These are phyloP conservation scores for Trichocomaceae sp. DNA, from an alignment of 2,329 filamentous ascomycete species.

Conservation along the genomic window DNA sequence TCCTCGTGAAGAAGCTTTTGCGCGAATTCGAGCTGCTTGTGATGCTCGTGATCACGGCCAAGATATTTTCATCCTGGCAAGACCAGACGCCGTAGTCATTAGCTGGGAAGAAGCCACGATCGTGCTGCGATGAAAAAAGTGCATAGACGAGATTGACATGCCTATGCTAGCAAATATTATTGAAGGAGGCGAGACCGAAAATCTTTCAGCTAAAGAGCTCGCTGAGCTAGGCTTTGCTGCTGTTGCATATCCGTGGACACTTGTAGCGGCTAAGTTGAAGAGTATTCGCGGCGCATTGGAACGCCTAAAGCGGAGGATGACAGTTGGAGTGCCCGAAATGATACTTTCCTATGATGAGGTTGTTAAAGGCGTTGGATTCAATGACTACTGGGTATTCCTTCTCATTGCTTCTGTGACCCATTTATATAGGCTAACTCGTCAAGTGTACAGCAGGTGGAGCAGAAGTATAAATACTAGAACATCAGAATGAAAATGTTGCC, in stretches of 20 bases:
- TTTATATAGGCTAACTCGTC: too few species aligned
- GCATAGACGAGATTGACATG: slow-evolving; percentile 31
- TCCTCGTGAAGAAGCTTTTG: slow-evolving; percentile 19
- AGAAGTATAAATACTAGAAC: too few species aligned
- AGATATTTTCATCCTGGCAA: slow-evolving; percentile 29
- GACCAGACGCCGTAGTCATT: slow-evolving; percentile 23
- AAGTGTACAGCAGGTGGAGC: too few species aligned
- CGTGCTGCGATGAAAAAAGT: slow-evolving; percentile 31
- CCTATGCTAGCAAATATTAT: slow-evolving; percentile 42
- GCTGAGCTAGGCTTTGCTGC: slow-evolving; percentile 32
- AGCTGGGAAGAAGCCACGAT: slow-evolving; percentile 35
- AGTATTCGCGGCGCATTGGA: slow-evolving; percentile 23
- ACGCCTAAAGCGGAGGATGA: slow-evolving; percentile 38
- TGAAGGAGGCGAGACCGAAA: slow-evolving; percentile 38
- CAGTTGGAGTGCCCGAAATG: slow-evolving; percentile 36
- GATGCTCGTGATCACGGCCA: slow-evolving; percentile 22
- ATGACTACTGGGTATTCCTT: slow-evolving; percentile 26
- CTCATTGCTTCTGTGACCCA: too few species aligned
- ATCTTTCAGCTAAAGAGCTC: slow-evolving; percentile 33
- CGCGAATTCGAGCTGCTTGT: slow-evolving; percentile 22
- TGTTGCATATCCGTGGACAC: slow-evolving; percentile 12
- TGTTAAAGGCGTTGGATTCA: slow-evolving; percentile 42
- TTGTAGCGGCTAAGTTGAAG: slow-evolving; percentile 12
- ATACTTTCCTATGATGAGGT: slow-evolving; percentile 42
- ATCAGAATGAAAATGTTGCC: too few species aligned